phyloP scores from a whole-genome alignment of 805 yeast species.

The Diddensiella caesifluorescens region DNA sequence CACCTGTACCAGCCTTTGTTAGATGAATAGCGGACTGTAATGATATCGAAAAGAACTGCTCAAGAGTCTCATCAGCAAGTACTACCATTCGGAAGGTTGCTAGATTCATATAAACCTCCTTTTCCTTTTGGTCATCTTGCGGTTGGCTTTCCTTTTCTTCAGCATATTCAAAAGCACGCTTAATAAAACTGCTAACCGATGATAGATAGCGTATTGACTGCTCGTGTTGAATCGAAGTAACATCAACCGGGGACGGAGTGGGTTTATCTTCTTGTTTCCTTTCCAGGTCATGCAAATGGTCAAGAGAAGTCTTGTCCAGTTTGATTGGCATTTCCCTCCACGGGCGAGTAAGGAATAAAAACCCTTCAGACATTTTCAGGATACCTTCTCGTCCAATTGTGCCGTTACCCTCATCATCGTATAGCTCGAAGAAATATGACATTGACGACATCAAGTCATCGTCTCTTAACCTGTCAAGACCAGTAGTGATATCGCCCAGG shows the following conservation, averaged over 20 bases:
- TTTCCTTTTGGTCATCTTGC: constrained; percentile 10
- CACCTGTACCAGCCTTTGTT: constrained; percentile 23
- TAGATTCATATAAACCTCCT: constrained; percentile 47
- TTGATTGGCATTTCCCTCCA: constrained; percentile 62
- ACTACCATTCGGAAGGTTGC: constrained; percentile 94
- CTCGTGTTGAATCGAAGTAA: constrained; percentile 24
- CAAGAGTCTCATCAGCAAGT: constrained; percentile 90
- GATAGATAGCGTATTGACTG: constrained; percentile 56
- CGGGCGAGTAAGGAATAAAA: constrained; percentile 75
- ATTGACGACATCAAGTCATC: constrained; percentile 73
- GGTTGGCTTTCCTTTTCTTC: constrained; percentile 32
- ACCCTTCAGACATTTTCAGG: constrained; percentile 79
- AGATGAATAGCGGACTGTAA: constrained; percentile 65
- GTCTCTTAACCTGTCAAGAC: constrained; percentile 63
- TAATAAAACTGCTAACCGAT: constrained; percentile 81
- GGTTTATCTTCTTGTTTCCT: constrained; percentile 49
- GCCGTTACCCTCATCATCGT: constrained; percentile 56
- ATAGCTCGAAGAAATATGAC: constrained; percentile 72
- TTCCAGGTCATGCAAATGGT: constrained; percentile 22
- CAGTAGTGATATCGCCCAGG: constrained; percentile 64
- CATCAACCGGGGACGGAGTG: not conserved
- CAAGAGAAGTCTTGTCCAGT: constrained; percentile 59
- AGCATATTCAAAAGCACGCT: constrained; percentile 86
- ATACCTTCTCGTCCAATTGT: constrained; percentile 73
- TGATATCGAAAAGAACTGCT: constrained; percentile 69